Base-by-base conservation (phyloP, 208 protist genomes). In the Trypanosoma brucei region DNA sequence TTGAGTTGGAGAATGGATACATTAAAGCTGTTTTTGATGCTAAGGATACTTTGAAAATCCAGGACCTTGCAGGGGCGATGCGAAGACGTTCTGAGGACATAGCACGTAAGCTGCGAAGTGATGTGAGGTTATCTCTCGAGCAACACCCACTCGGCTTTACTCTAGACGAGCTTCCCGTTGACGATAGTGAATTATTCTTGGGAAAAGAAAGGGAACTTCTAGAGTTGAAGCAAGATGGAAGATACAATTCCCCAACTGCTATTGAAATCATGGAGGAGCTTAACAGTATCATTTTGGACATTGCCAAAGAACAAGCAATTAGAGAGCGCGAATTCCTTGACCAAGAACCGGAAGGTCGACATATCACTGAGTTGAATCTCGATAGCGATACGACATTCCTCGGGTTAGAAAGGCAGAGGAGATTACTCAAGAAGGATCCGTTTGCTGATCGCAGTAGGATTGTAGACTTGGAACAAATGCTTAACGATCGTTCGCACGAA, bases 401-500 rank as follows among this genome's bases (percentile, higher is more conserved):
- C 38, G 76, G 73, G 30, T 70, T 92, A 35, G 86, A 90, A 72
- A 76, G 85, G 50, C 80, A 92, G 71, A 77, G 83, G 64, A 82
- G 74, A 57, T 62, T 65, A 59, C 55, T 70, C 2, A 77, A 77
- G 63, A 79, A 67, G 58, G 75, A 90, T 62, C 83, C 78, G 7
- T 84, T 84, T 67, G 62, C 69, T 11, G 82, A 89, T 51, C 62
- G 79, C 54, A 78, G 86, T 53, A 61, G 67, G 14, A 62, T 88
- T 50, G 69, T 61, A 34, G 74, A 82, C 52, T 75, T 87, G 70
- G 82, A 92, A 69, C 73, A 88, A 46, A 68, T 71, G 59, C 79
- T 92, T 78, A 89, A 90, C 62, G 81, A 89, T 70, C 73, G 86
- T 36, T 71, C 79, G 3, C 76, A 88, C 53, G 83, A 87, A 38